A percentile compares a stretch with the other conserved stretches of the same genome.
Evolutionary conservation across 2,329 filamentous ascomycete species (phyloP).

Genomic region (Knufia petricola): DNA sequence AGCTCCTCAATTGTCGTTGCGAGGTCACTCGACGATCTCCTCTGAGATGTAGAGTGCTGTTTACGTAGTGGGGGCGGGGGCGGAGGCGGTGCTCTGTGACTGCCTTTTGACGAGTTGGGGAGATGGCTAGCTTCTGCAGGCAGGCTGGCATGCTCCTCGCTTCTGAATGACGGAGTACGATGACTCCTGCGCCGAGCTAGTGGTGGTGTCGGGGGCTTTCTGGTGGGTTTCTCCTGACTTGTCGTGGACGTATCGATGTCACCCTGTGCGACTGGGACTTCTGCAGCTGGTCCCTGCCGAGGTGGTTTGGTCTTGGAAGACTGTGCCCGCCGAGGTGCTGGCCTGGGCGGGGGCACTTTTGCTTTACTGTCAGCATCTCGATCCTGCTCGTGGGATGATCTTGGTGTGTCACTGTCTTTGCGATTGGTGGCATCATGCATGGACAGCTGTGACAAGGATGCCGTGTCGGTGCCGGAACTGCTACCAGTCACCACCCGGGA

Average conservation of each 20-base stretch:
- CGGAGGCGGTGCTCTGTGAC: slow-evolving; percentile 29
- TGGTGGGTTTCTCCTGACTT: not conserved
- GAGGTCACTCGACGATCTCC: slow-evolving; percentile 17
- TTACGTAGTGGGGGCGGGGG: slow-evolving; percentile 50
- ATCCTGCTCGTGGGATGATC: slow-evolving; percentile 50
- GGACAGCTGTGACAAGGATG: slow-evolving; percentile 51
- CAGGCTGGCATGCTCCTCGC: slow-evolving; percentile 11
- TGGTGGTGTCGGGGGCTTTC: slow-evolving; percentile 37
- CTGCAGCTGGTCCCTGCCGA: slow-evolving; percentile 20
- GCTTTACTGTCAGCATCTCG: slow-evolving; percentile 31
- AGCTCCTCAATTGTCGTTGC: slow-evolving; percentile 6
- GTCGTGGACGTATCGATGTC: slow-evolving; percentile 3
- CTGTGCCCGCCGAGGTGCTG: slow-evolving; percentile 69
- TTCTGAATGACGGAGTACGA: slow-evolving; percentile 31
- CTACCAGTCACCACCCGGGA: slow-evolving; percentile 26
- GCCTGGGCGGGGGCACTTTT: slow-evolving; percentile 62
- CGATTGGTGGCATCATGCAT: slow-evolving; percentile 45
- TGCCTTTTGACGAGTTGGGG: slow-evolving; percentile 26
- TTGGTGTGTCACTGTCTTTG: slow-evolving; percentile 41
- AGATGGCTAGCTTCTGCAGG: slow-evolving; percentile 24
- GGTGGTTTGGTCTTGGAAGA: slow-evolving; percentile 45
- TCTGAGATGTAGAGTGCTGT: slow-evolving; percentile 33
- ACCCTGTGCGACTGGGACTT: slow-evolving; percentile 4
- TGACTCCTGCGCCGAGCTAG: slow-evolving; percentile 39
- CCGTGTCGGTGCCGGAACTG: slow-evolving; percentile 49